Evolutionary conservation across 805 yeast genomes (phyloP), one percentile per base, ranked within the genome.

Genomic region (Gaillardinia entomophila): DNA sequence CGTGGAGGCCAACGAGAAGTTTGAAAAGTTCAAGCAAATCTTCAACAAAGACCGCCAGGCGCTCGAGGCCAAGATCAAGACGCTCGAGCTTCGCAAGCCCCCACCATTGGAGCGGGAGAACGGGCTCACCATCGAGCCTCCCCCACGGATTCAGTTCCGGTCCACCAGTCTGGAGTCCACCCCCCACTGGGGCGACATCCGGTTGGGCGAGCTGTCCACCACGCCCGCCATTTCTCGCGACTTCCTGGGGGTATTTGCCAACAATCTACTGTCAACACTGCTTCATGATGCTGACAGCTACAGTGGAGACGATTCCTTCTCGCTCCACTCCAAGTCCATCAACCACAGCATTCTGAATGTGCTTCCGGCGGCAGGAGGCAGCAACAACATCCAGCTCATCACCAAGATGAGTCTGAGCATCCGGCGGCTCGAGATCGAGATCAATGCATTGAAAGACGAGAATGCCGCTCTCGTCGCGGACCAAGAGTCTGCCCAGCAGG

Each of bases 341-440:
- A 24, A 14, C 15, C 30, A 19, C 19, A 35, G 35, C 27, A 35
- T 33, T 4, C 25, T 38, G 2, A 45, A 38, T 8, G 18, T 41
- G 5, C 38, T 40, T 8, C 43, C 42, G n/a, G 40, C 38, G 7
- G 24, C 40, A 3, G 40, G 46, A 6, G 43, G 41, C 24, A 49
- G 48, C 29, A 45, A 43, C 24, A 53, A 59, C 14, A 69, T 80
- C 27, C 96, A 83, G 49, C 53, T 85, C 33, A 73, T 85, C 30
- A 77, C 82, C 40, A 84, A 81, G 46, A 69, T 92, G 68, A 78
- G 89, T 28, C 62, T 84, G 0, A 85, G 79, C 31, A 77, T 90
- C 13, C 71, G 95, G 37, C 70, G 89, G 35, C 62, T 90, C 26
- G 96, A 90, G 52, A 73, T 82, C 17, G 97, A 92, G 49, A 55